These are phyloP conservation scores for Phanerodontia chrysosporium DNA, from an alignment of 768 basidiomycete species.

Conservation along the genomic window DNA sequence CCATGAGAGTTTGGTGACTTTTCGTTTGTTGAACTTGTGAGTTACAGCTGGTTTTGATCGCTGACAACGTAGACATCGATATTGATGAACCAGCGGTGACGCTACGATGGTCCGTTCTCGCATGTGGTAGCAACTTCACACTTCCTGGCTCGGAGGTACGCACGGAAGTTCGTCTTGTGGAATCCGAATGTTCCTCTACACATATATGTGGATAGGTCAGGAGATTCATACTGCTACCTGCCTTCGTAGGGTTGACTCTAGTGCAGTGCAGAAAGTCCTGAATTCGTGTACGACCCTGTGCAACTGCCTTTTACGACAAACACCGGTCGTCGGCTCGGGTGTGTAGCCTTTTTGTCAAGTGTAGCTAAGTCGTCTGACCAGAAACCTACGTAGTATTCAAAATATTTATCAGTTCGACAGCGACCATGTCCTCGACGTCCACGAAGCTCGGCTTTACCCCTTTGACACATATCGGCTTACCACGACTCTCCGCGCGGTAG, in stretches of 20 bases:
- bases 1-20: no score
- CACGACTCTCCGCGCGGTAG: conserved; percentile 41
- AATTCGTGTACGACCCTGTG: conserved; percentile 41
- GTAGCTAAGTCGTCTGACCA: no score
- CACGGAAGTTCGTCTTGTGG: conserved; percentile 46
- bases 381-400: conserved; percentile 53
- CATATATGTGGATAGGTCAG: conserved; percentile 50
- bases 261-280: conserved; percentile 32
- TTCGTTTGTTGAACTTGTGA: no score
- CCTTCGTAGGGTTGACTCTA: neutral
- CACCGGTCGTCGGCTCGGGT: conserved; percentile 43
- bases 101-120: conserved; percentile 52
- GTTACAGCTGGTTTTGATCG: conserved; percentile 48
- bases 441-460: conserved; percentile 49
- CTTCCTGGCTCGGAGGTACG: conserved; percentile 40
- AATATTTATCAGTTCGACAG: conserved; percentile 55
- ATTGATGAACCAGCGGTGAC: conserved; percentile 54
- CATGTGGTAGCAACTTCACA: conserved; percentile 43
- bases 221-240: neutral
- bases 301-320: conserved; percentile 39
- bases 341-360: conserved; percentile 4
- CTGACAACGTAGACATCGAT: conserved; percentile 56
- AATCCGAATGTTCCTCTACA: conserved; percentile 35
- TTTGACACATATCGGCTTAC: conserved; percentile 52
- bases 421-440: conserved; percentile 52